phyloP scores from a whole-genome alignment of 2,329 filamentous ascomycete species.

The Gremmenia infestans region DNA sequence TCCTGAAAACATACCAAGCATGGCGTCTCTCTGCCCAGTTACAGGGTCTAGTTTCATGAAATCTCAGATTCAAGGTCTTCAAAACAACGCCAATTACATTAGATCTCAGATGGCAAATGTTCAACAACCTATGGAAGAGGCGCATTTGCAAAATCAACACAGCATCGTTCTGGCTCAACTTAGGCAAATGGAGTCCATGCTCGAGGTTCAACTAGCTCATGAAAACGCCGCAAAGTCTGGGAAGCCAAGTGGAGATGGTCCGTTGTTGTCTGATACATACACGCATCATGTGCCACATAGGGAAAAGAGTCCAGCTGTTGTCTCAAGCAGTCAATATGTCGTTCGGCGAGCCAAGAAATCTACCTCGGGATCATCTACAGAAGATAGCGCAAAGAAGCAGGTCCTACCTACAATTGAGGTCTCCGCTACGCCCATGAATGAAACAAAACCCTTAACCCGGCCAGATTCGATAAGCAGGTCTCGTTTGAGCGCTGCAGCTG shows the following conservation, averaged over 20 bases:
- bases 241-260: background rate
- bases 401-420: background rate
- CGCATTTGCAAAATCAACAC: conserved; percentile 42
- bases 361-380: background rate
- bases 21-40: conserved; percentile 1
- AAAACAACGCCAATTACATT: conserved; percentile 48
- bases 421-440: background rate
- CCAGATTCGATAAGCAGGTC: conserved; percentile 18
- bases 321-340: background rate
- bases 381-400: background rate
- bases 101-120: conserved; percentile 58
- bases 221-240: conserved; percentile 4
- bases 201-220: conserved; percentile 18
- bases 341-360: background rate
- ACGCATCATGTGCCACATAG: background rate
- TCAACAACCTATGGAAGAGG: conserved; percentile 57
- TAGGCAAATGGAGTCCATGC: conserved; percentile 19
- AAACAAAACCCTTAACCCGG: background rate
- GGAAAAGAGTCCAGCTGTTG: background rate
- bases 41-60: conserved; percentile 15
- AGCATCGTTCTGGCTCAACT: conserved; percentile 36
- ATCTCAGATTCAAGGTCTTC: conserved; percentile 35
- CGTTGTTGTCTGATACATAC: background rate
- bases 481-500: conserved; percentile 29
- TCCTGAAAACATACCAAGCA: conserved; percentile 8